Base-by-base conservation (phyloP, 805 yeast genomes). In the Kodamaea lidongshanica region DNA sequence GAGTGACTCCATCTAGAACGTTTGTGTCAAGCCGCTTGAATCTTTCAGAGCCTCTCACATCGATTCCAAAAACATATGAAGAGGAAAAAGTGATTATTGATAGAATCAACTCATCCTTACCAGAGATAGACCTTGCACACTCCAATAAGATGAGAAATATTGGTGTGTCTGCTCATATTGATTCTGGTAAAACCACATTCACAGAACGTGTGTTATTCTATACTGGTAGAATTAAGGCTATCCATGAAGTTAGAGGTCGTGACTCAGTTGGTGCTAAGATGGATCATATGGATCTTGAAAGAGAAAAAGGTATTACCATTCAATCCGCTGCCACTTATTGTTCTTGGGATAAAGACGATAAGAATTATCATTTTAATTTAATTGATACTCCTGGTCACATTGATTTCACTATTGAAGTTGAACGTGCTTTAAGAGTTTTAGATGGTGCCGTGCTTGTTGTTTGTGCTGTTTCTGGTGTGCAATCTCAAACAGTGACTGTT, bases 311-410 rank as follows among this genome's bases (percentile, higher is more conserved):
- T 60, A 92, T 92, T 52, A 92, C 98, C 30, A 92, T 92, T 54
- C 98, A 92, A 63, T 86, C 96, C 38, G 98, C 98, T 40, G 98
- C 98, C 19, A 92, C 98, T 2, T 92, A 84, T 65, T 89, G 97
- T 67, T 79, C 94, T 28, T 92, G 98, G 98, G 79, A 79, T 36
- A 84, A 83, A 52, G 79, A 73, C 33, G 56, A 64, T 25, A 58
- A 67, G 39, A 68, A 70, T 39, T 89, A 77, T 56, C 95, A 86
- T 56, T 87, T 88, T 67, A 92, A 92, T 58, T 70, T 92, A 59
- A 92, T 92, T 57, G 98, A 92, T 61, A 92, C 98, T 6, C 98
- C 98, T 3, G 98, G 98, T 23, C 98, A 92, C 58, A 92, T 94
- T 59, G 98, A 92, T 59, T 92, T 92, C 70, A 92, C 98, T 32